Base-by-base conservation (phyloP, 2,329 filamentous ascomycete genomes). In the Diaporthe longicolla region DNA sequence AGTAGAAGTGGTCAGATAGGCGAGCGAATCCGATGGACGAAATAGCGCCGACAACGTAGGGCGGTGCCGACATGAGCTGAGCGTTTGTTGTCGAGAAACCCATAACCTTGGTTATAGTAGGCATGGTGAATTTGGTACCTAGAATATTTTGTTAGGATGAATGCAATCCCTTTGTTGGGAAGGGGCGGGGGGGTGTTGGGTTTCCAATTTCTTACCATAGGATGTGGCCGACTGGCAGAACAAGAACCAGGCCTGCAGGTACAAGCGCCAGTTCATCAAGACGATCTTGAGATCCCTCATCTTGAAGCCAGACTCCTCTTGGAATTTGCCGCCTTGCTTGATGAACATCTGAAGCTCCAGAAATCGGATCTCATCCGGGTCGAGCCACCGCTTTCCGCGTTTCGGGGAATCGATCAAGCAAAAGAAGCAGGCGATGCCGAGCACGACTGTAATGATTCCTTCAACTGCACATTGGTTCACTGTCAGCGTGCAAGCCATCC, bases 1-100 rank as follows among this genome's bases (percentile, higher is more conserved):
- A 87, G 29, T 87, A 83, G 1, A 91, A 93, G 1, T 89, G 87
- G 78, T 95, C 93, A 0, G 92, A 92, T 7, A 92, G 80, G 78
- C 87, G 93, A 2, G 93, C 93, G 35, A 94, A 85, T 0, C 84
- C 68, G 3, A 95, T 84, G 0, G 93, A 94, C 0, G 93, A 77
- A 3, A 92, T 82, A 0, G 91, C 91, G 0, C 91, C 93, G 0
- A 87, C 88, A 0, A 91, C 88, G 73, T 90, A 91, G 0, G 89
- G 88, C 0, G 89, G 89, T 0, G 90, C 88, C 0, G 89, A 89
- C 79, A 90, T 87, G 3, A 90, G 81, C 77, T 90, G 85, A 8
- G 87, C 77, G 21, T 71, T 57, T 15, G 74, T 76, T 35, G 79
- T 78, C 10, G 77, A 77, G 77, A 80, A 84, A 1, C 82, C 83